Percentiles rank a stretch among this genome's conserved stretches.
Conservation (phyloP, 1,284 basidiomycete species). For the Mycocalia duriaeana region DNA sequence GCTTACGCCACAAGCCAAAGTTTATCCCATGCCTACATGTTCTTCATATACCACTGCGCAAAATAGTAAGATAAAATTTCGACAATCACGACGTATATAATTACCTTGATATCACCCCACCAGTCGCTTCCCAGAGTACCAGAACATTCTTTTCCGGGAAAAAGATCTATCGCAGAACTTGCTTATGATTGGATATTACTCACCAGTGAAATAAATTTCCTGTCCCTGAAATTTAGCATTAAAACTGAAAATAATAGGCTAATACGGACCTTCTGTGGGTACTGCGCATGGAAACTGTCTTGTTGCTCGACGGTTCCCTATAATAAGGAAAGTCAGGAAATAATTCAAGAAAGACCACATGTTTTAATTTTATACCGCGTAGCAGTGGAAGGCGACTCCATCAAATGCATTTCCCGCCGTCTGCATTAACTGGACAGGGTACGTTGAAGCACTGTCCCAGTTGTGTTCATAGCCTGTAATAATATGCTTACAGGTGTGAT, state of each 20-base stretch:
- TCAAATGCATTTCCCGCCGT: slow-evolving; percentile 37
- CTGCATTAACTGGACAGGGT: slow-evolving; percentile 41
- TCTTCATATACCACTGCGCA: slow-evolving; percentile 68
- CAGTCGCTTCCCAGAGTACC: slow-evolving; percentile 60
- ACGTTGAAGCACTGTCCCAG: slow-evolving; percentile 44
- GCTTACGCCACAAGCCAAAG: neutral
- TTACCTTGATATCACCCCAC: slow-evolving; percentile 73
- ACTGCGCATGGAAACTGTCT: slow-evolving; percentile 37
- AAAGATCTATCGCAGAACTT: neutral
- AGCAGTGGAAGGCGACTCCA: slow-evolving; percentile 56
- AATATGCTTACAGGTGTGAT: slow-evolving; percentile 1
- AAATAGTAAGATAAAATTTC: slow-evolving; percentile 8
- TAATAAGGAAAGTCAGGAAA: slow-evolving; percentile 9
- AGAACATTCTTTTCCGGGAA: slow-evolving; percentile 29
- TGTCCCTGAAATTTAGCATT: slow-evolving; percentile 9
- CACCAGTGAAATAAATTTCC: slow-evolving; percentile 40
- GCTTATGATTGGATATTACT: neutral
- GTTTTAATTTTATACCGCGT: slow-evolving; percentile 30
- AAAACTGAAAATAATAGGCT: neutral
- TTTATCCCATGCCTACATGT: slow-evolving; percentile 42
- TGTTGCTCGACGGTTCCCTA: slow-evolving; percentile 37
- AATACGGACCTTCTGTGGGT: slow-evolving; percentile 35
- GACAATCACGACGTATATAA: slow-evolving; percentile 1
- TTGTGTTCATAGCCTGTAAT: slow-evolving; percentile 37
- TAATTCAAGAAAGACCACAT: slow-evolving; percentile 3